Conservation (phyloP, 768 basidiomycete species). For the Lentinula edodes region DNA sequence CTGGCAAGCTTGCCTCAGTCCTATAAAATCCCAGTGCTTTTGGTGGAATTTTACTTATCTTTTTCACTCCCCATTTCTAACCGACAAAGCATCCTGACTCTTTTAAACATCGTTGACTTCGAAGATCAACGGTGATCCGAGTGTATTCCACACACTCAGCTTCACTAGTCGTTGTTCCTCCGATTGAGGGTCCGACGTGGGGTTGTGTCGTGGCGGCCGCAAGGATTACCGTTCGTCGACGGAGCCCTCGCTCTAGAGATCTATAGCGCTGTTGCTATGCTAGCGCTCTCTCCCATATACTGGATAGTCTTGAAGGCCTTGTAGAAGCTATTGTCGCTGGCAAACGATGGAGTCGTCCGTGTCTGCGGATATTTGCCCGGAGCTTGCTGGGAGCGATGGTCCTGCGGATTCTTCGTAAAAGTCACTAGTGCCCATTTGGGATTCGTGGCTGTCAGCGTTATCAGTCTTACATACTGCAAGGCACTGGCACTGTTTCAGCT, state of each 20-base stretch:
- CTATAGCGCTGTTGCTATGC: no score
- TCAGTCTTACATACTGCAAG: no score
- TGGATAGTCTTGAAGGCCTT: no score
- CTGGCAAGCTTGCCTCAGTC: neutral
- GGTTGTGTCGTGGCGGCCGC: slow-evolving; percentile 5
- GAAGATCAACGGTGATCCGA: slow-evolving; percentile 1
- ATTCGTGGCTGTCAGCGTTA: no score
- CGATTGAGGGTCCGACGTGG: neutral
- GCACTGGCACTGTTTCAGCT: no score
- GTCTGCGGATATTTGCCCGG: no score
- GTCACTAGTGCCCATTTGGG: no score
- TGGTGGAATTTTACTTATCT: neutral
- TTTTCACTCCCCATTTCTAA: neutral
- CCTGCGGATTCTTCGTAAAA: no score
- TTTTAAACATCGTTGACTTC: neutral
- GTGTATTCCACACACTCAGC: slow-evolving; percentile 3
- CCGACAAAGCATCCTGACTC: neutral
- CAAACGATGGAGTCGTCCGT: no score
- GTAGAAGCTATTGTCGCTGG: no score
- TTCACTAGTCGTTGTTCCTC: neutral
- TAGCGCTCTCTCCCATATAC: no score
- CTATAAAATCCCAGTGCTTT: neutral
- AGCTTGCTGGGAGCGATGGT: no score
- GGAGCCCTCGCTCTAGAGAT: neutral
- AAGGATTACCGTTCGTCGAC: slow-evolving; percentile 5